These are phyloP conservation scores for Schizophyllum commune DNA, from an alignment of 1,284 basidiomycete genomes.

Conservation along the genomic window DNA sequence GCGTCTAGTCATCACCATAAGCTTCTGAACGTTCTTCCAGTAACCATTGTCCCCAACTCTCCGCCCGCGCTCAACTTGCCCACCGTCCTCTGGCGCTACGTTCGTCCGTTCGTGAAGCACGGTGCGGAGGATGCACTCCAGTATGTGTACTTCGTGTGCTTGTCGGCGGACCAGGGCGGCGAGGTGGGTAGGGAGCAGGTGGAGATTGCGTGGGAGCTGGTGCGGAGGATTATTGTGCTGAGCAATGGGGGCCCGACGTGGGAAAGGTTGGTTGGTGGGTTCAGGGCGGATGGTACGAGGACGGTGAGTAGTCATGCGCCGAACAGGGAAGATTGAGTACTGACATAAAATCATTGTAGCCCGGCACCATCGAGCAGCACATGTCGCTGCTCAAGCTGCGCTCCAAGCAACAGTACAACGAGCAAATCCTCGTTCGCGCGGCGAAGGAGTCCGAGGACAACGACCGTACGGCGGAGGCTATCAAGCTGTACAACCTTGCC, in stretches of 20 bases:
- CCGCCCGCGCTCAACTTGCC: slow-evolving; percentile 75
- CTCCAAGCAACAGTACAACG: slow-evolving; percentile 69
- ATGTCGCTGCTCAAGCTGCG: slow-evolving; percentile 71
- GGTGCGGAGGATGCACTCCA: slow-evolving; percentile 92
- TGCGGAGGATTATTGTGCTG: slow-evolving; percentile 82
- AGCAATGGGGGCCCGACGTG: slow-evolving; percentile 80
- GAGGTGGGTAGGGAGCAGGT: slow-evolving; percentile 78
- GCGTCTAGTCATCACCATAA: too few relatives aligned
- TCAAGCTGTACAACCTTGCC: slow-evolving; percentile 93
- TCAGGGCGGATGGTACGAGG: slow-evolving; percentile 82
- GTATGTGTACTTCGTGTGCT: slow-evolving; percentile 88
- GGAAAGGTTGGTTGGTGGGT: slow-evolving; percentile 88
- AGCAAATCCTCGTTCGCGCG: slow-evolving; percentile 77
- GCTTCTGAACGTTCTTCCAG: too few relatives aligned
- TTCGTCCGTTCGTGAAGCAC: slow-evolving; percentile 85
- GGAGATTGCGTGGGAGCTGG: slow-evolving; percentile 80
- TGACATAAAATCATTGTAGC: slow-evolving; percentile 32
- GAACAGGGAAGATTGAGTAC: background rate
- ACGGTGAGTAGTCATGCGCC: slow-evolving; percentile 50
- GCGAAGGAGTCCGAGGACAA: slow-evolving; percentile 72
- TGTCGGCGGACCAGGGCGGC: slow-evolving; percentile 66
- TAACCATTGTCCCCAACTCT: slow-evolving; percentile 54
- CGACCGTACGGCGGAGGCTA: slow-evolving; percentile 82
- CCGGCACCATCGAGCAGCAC: slow-evolving; percentile 82
- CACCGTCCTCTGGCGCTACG: slow-evolving; percentile 87